Percentiles rank a stretch among this genome's conserved stretches.
phyloP scores from a whole-genome alignment of 148 eudicot genomes.

The Rhododendron molle region DNA sequence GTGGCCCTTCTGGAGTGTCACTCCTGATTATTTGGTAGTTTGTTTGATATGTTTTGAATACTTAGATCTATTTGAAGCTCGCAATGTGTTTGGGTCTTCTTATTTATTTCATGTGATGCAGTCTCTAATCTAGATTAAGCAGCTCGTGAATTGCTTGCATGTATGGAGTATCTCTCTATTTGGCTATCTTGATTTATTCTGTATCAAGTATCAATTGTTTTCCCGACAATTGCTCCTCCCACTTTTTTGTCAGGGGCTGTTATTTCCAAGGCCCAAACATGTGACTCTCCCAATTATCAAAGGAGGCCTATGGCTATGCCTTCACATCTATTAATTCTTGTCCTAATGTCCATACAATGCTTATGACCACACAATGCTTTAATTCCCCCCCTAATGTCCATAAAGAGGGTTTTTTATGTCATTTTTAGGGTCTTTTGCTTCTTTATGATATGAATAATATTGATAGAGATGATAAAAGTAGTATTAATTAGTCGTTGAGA shows the following conservation, averaged over 20 bases:
- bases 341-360: no score
- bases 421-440: background rate
- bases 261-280: constrained; percentile 1
- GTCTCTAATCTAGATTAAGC: background rate
- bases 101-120: background rate
- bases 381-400: background rate
- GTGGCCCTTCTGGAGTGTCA: background rate
- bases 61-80: background rate
- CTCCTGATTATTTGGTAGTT: background rate
- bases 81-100: background rate
- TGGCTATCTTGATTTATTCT: background rate
- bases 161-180: background rate
- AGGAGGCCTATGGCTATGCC: background rate
- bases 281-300: background rate
- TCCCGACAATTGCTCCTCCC: background rate
- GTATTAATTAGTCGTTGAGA: background rate
- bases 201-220: background rate
- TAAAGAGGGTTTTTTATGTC: background rate
- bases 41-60: background rate
- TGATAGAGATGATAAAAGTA: background rate
- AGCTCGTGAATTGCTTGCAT: background rate
- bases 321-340: background rate
- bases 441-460: background rate
- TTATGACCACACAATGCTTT: background rate
- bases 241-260: background rate